Evolutionary conservation across 805 yeast genomes (phyloP).

Genomic region (Scheffersomyces spartinae): DNA sequence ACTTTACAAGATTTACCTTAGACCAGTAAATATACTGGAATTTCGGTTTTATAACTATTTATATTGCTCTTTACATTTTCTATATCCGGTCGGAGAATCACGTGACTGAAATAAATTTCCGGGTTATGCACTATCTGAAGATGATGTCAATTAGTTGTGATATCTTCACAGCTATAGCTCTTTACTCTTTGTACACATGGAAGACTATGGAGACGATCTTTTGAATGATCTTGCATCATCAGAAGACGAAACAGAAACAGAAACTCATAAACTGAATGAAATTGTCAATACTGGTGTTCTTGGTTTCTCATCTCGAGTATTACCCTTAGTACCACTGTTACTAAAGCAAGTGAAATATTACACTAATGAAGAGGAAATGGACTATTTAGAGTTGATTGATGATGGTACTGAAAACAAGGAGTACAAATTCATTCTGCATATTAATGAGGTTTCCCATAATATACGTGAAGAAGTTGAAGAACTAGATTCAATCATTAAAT

Average conservation of each 20-base stretch:
- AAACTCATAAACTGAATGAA: conserved; percentile 1
- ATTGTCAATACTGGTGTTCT: conserved; percentile 9
- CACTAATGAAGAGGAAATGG: conserved; percentile 13
- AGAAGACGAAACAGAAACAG: neutral
- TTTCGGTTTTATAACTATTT: too few relatives aligned
- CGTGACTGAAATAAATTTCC: too few relatives aligned
- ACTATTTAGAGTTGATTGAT: conserved; percentile 18
- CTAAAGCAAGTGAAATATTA: conserved; percentile 10
- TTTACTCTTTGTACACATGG: too few relatives aligned
- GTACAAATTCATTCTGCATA: conserved; percentile 37
- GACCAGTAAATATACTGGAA: too few relatives aligned
- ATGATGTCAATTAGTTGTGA: too few relatives aligned
- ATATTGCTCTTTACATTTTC: too few relatives aligned
- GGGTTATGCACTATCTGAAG: too few relatives aligned
- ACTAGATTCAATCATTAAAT: conserved; percentile 37
- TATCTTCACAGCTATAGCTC: too few relatives aligned
- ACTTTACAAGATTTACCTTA: too few relatives aligned
- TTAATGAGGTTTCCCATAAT: conserved; percentile 44
- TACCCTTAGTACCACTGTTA: conserved; percentile 12
- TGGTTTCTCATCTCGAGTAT: conserved; percentile 11
- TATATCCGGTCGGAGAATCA: too few relatives aligned
- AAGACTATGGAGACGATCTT: conserved; percentile 1
- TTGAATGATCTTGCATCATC: neutral
- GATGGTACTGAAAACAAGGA: conserved; percentile 22
- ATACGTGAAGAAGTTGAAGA: conserved; percentile 42